A percentile compares a stretch with the other conserved stretches of the same genome.
Evolutionary conservation across 2,329 filamentous ascomycete genomes (phyloP).

Genomic region (Fusarium foetens): DNA sequence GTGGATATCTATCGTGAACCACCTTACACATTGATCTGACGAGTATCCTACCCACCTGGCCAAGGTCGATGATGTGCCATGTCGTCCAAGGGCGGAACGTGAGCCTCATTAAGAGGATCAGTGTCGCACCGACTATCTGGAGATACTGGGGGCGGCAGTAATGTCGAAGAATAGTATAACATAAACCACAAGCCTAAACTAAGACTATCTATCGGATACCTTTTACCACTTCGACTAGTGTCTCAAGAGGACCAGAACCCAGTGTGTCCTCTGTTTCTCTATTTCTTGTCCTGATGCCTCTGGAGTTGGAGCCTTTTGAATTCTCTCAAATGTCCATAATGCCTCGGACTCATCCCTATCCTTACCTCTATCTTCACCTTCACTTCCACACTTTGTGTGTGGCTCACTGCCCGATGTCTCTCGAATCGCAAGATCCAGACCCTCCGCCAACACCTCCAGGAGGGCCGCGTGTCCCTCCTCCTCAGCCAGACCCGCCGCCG

Average conservation of each 20-base stretch:
- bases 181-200: slow-evolving; percentile 24
- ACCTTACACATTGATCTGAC: slow-evolving; percentile 2
- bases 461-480: slow-evolving; percentile 45
- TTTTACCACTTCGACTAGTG: neutral
- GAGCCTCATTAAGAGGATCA: slow-evolving; percentile 37
- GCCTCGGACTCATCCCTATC: neutral
- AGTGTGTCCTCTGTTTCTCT: neutral
- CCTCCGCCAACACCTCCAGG: slow-evolving; percentile 45
- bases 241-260: neutral
- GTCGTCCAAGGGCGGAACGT: slow-evolving; percentile 20
- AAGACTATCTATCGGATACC: neutral
- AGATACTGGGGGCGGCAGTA: slow-evolving; percentile 14
- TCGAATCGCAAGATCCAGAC: slow-evolving; percentile 35
- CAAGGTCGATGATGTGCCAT: slow-evolving; percentile 35
- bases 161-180: slow-evolving; percentile 38
- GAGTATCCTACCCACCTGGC: slow-evolving; percentile 18
- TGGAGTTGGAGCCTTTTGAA: neutral
- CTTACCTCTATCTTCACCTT: neutral
- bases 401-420: slow-evolving; percentile 6
- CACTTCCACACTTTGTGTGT: neutral
- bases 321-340: slow-evolving; percentile 8
- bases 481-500: slow-evolving; percentile 44
- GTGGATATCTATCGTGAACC: slow-evolving; percentile 23
- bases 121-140: slow-evolving; percentile 14
- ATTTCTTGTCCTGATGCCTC: neutral